Percentiles rank a stretch among this genome's conserved stretches.
Conservation (phyloP, 2,329 filamentous ascomycete genomes). For the Amphichorda felina region DNA sequence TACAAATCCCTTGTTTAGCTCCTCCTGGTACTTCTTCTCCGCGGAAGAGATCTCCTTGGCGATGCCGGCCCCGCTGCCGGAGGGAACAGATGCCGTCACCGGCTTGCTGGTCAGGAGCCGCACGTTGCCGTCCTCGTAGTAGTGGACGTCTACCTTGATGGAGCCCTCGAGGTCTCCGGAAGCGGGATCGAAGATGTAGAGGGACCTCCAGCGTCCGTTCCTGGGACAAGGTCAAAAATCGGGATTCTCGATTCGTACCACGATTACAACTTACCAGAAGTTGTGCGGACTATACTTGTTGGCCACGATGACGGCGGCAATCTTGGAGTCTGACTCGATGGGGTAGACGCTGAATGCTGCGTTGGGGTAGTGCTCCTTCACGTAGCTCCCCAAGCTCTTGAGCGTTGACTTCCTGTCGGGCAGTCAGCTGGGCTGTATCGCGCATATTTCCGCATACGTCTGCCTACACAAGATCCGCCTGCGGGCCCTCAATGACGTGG, state of each 20-base stretch:
- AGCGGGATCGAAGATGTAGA: conserved; percentile 69
- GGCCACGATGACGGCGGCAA: conserved; percentile 77
- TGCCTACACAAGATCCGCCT: conserved; percentile 68
- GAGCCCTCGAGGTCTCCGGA: conserved; percentile 58
- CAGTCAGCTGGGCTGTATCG: conserved; percentile 8
- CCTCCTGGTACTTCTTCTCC: conserved; percentile 93
- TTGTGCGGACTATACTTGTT: conserved; percentile 98
- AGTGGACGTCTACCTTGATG: conserved; percentile 93
- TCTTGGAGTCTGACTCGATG: conserved; percentile 58
- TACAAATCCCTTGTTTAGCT: conserved; percentile 83
- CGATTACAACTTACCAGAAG: conserved; percentile 88
- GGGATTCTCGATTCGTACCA: too few species aligned
- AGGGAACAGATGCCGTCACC: conserved; percentile 48
- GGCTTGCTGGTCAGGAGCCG: conserved; percentile 82
- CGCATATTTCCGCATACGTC: neutral
- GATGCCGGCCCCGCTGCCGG: conserved; percentile 54
- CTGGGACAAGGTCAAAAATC: conserved; percentile 25
- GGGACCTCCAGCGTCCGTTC: conserved; percentile 93
- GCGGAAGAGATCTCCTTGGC: conserved; percentile 63
- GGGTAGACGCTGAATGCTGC: conserved; percentile 77
- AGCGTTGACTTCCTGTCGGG: conserved; percentile 63
- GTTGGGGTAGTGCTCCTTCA: conserved; percentile 79
- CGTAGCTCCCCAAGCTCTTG: conserved; percentile 64
- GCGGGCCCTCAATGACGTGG: conserved; percentile 62
- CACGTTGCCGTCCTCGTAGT: conserved; percentile 98